These are phyloP conservation scores for Lentinula aciculospora DNA, from an alignment of 768 basidiomycete species.

Conservation along the genomic window DNA sequence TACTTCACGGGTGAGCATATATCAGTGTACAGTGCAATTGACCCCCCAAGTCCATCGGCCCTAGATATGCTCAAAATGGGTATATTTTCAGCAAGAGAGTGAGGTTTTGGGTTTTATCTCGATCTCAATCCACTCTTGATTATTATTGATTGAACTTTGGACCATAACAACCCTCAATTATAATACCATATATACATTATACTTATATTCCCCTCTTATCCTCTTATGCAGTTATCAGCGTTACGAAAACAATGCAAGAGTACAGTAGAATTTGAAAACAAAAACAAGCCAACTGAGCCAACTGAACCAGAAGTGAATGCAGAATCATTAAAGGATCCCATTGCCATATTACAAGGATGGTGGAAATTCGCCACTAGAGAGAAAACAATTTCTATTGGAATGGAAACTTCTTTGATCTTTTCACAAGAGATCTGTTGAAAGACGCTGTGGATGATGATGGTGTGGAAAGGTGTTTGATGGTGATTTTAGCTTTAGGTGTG, in stretches of 20 bases:
- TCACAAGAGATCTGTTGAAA: conserved; percentile 54
- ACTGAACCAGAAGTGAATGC: conserved; percentile 37
- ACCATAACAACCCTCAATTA: too few relatives aligned
- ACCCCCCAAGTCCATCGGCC: background rate
- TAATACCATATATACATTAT: too few relatives aligned
- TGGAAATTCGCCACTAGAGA: conserved; percentile 49
- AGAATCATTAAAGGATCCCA: conserved; percentile 35
- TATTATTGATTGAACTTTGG: background rate
- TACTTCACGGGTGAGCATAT: conserved; percentile 2
- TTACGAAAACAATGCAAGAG: conserved; percentile 4
- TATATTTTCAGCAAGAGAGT: conserved; percentile 5
- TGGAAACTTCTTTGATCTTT: conserved; percentile 49
- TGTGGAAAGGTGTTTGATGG: conserved; percentile 34
- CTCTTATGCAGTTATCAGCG: background rate
- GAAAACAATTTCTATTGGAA: conserved; percentile 44
- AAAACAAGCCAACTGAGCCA: too few relatives aligned
- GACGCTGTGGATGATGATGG: conserved; percentile 68
- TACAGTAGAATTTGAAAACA: conserved; percentile 8
- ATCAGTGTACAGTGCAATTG: background rate
- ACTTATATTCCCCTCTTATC: too few relatives aligned
- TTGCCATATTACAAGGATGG: conserved; percentile 49
- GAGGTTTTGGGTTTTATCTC: too few relatives aligned
- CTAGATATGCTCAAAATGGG: conserved; percentile 1
- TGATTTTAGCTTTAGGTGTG: conserved; percentile 73
- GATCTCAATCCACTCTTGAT: too few relatives aligned